Evolutionary conservation across 2,329 filamentous ascomycete species (phyloP).

Genomic region (Ceratocystis eucalypticola): DNA sequence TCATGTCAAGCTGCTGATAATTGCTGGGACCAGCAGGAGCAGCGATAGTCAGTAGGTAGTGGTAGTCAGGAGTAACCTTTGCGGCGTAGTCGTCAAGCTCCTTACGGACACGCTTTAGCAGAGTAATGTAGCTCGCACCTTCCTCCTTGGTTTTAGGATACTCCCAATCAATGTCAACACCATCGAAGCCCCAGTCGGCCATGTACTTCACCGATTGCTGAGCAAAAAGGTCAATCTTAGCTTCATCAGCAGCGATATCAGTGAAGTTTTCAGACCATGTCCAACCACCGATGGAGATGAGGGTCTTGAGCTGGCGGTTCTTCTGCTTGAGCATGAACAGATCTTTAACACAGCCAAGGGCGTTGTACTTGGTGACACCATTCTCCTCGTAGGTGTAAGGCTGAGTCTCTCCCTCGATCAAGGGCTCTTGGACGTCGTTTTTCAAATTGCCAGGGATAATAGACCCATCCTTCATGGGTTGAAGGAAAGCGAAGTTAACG

Average conservation of each 20-base stretch:
- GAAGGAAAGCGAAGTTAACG: conserved; percentile 70
- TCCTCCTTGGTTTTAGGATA: conserved; percentile 29
- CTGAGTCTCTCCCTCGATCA: conserved; percentile 28
- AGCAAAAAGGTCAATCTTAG: conserved; percentile 54
- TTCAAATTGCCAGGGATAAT: conserved; percentile 58
- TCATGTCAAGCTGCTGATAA: conserved; percentile 36
- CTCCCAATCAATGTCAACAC: conserved; percentile 33
- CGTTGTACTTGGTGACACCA: conserved; percentile 49
- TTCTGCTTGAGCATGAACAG: conserved; percentile 62
- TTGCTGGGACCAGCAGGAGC: conserved; percentile 36
- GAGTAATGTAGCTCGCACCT: conserved; percentile 32
- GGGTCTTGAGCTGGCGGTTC: conserved; percentile 62
- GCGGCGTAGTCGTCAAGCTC: conserved; percentile 38
- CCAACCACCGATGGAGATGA: conserved; percentile 77
- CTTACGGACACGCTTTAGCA: conserved; percentile 33
- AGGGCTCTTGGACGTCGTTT: conserved; percentile 62
- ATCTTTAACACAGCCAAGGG: conserved; percentile 72
- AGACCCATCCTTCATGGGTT: conserved; percentile 56
- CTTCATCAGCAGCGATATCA: conserved; percentile 47
- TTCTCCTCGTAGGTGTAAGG: conserved; percentile 36
- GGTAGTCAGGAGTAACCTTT: conserved; percentile 33
- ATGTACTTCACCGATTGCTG: conserved; percentile 53
- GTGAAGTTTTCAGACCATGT: conserved; percentile 69
- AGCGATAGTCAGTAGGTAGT: conserved; percentile 42
- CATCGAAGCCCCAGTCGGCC: conserved; percentile 54